Evolutionary conservation across 441 rosid genomes (phyloP).

Genomic region (Populus hybrid): DNA sequence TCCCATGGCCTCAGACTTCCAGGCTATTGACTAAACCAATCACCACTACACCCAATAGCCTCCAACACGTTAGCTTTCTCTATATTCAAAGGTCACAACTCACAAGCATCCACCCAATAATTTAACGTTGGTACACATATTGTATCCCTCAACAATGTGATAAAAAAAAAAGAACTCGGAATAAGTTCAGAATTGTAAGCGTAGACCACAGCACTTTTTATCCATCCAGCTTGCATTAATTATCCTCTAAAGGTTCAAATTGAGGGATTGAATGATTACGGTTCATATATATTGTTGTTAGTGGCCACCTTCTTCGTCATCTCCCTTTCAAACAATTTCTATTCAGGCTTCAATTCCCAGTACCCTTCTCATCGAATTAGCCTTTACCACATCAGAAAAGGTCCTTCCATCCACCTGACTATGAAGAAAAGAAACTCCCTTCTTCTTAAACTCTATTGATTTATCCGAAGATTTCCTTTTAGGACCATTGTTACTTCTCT

Average conservation of each 20-base stretch:
- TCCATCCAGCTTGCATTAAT: not conserved
- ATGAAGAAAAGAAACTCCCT: not conserved
- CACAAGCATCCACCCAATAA: not conserved
- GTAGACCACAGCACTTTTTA: not conserved
- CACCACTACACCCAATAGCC: not conserved
- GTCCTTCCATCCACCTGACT: not conserved
- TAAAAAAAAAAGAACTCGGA: not conserved
- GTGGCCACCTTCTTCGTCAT: not conserved
- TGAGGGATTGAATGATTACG: not conserved
- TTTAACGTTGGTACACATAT: not conserved
- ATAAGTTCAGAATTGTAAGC: not conserved
- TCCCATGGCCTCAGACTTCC: not conserved
- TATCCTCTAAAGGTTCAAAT: not conserved
- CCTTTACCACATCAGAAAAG: not conserved
- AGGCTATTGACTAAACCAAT: not conserved
- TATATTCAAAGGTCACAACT: not conserved
- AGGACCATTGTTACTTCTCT: not conserved
- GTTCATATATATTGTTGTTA: not conserved
- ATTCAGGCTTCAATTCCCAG: not conserved
- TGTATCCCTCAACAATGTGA: not conserved
- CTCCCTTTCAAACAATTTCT: not conserved
- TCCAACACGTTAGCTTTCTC: not conserved
- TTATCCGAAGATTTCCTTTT: not conserved
- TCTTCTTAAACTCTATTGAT: not conserved
- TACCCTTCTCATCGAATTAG: not conserved